These are phyloP conservation scores for Pulicaria dysenterica DNA, from an alignment of 129 eudicot genomes.

Conservation along the genomic window DNA sequence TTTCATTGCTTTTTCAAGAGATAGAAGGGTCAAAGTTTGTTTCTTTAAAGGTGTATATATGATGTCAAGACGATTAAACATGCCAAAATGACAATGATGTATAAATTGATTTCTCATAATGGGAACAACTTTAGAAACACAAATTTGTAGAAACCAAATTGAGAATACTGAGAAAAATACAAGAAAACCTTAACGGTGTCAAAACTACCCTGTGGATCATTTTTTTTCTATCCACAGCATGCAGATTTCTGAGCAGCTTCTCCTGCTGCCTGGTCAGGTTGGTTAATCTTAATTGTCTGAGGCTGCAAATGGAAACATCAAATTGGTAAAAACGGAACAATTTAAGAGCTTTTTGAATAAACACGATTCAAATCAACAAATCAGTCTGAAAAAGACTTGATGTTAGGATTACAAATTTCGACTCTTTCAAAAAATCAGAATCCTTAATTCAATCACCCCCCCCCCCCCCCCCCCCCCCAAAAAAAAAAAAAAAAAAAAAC, in stretches of 20 bases:
- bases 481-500: neutral
- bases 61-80: conserved; percentile 10
- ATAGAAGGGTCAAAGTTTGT: conserved; percentile 2
- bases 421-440: neutral
- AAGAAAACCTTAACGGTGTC: conserved; percentile 40
- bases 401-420: neutral
- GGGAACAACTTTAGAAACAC: conserved; percentile 38
- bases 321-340: conserved; percentile 5
- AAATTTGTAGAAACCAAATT: conserved; percentile 35
- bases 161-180: conserved; percentile 31
- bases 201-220: conserved; percentile 23
- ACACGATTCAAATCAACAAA: neutral
- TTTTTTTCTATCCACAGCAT: conserved; percentile 54
- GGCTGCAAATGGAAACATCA: conserved; percentile 49
- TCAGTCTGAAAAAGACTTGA: neutral
- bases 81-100: conserved; percentile 26
- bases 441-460: neutral
- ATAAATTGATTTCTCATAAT: conserved; percentile 34
- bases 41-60: conserved; percentile 7
- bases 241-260: conserved; percentile 60
- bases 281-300: conserved; percentile 64
- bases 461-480: neutral
- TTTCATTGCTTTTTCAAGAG: conserved; percentile 26
- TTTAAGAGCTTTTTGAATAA: neutral
- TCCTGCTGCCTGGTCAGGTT: conserved; percentile 61